Evolutionary conservation across 768 basidiomycete species (phyloP), one percentile per base, ranked within the genome.

Genomic region (Russula lepida): DNA sequence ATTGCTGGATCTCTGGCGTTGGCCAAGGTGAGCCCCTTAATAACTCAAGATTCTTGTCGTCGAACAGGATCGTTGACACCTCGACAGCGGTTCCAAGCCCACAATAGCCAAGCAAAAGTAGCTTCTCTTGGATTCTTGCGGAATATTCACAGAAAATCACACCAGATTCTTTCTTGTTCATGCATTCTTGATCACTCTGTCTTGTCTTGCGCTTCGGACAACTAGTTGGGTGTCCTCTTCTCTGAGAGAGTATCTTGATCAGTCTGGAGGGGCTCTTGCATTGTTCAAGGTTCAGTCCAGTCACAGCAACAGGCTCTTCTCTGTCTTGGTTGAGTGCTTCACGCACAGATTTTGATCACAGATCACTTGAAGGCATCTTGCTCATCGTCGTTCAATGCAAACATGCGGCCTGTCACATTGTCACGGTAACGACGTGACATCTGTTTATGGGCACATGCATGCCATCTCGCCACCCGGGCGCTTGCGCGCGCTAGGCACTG

Each of bases 341-440:
- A 58, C 28, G 56, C 56, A 58, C 51, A 49, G 44, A 30, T 41
- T 21, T 63, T 54, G 62, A 49, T 58, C 47, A 48, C 52, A 58
- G 56, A 39, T 58, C 33, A 23, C 57, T 63, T 63, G 62, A 63
- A 53, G 52, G 52, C 54, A 46, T 58, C 56, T 63, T 63, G 62
- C 56, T 63, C 51, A 46, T 48, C 15, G 62, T 58, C 52, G 62
- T 58, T 63, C 57, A 54, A 48, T 43, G 46, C 56, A 58, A 37
- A 58, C 62, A 58, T 49, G 56, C 9, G 57, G 39, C 51, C 57
- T 53, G 62, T 63, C 62, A 63, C 62, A 41, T 19, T 58, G 62
- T 63, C 62, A 63, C 62, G 7, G 62, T 58, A 54, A 49, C 30
- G 30, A 54, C 56, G 62, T 63, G 62, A 63, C 57, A 58, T 58